These are phyloP conservation scores for Pouteria glomerata DNA, from an alignment of 148 eudicot species.

Conservation along the genomic window DNA sequence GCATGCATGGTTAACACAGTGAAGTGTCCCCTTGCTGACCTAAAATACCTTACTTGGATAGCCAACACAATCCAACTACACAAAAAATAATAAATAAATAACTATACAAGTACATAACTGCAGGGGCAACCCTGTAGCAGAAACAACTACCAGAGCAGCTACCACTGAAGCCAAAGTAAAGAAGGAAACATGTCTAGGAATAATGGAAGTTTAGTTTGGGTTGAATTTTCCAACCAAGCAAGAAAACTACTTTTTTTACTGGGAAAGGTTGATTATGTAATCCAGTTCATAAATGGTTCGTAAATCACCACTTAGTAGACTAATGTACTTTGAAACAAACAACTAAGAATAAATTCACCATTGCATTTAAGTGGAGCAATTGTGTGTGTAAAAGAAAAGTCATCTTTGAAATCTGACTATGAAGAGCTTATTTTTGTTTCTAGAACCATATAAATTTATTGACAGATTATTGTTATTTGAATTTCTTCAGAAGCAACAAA, in stretches of 20 bases:
- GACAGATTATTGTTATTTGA: background rate
- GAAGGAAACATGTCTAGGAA: background rate
- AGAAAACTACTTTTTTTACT: background rate
- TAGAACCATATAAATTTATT: background rate
- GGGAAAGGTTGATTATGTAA: background rate
- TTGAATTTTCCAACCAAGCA: background rate
- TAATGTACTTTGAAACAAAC: background rate
- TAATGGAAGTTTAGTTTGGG: background rate
- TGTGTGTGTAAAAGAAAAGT: background rate
- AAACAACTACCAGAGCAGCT: no score
- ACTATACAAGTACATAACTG: background rate
- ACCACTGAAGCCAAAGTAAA: background rate
- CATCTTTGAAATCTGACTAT: background rate
- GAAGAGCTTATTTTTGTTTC: background rate
- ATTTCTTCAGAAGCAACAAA: background rate
- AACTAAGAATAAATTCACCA: background rate
- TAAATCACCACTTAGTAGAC: background rate
- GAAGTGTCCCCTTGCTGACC: background rate
- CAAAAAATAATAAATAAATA: background rate
- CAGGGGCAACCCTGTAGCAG: no score
- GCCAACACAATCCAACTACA: background rate
- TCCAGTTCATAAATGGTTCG: background rate
- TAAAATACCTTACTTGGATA: background rate
- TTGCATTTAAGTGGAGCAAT: background rate
- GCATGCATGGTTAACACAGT: background rate